Evolutionary conservation across 1,284 basidiomycete genomes (phyloP).

Genomic region (Ceratobasidium sp.): DNA sequence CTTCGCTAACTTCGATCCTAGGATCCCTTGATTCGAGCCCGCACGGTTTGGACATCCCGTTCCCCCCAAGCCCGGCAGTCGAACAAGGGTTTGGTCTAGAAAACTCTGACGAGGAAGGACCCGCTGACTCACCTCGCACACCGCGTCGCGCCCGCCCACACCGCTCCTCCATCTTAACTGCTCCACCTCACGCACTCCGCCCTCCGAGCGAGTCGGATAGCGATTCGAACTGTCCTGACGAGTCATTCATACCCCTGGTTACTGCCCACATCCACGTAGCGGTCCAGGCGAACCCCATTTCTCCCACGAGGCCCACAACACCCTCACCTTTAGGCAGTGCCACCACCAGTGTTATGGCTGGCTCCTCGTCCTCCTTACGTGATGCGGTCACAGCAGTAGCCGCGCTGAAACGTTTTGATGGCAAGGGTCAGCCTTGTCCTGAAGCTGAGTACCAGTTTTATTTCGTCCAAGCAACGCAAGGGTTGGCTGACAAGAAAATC

Average conservation of each 20-base stretch:
- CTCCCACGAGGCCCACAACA: constrained; percentile 11
- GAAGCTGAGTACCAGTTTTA: constrained; percentile 38
- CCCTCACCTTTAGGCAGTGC: constrained; percentile 18
- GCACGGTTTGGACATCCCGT: neutral
- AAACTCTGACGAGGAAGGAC: neutral
- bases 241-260: too few relatives aligned
- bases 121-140: neutral
- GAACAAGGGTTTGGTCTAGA: neutral
- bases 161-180: neutral
- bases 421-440: neutral
- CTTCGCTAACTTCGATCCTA: neutral
- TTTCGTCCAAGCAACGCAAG: constrained; percentile 10
- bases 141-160: neutral
- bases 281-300: neutral
- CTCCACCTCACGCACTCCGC: too few relatives aligned
- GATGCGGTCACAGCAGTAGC: neutral
- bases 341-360: constrained; percentile 23
- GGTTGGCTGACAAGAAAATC: constrained; percentile 20
- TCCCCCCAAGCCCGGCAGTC: neutral
- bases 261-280: too few relatives aligned
- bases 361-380: neutral
- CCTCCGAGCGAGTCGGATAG: too few relatives aligned
- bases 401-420: neutral
- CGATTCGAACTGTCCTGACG: too few relatives aligned
- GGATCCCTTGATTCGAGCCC: neutral